Evolutionary conservation across 768 basidiomycete species (phyloP), one percentile per base, ranked within the genome.

Genomic region (Pilatotrama ljubarskyi): DNA sequence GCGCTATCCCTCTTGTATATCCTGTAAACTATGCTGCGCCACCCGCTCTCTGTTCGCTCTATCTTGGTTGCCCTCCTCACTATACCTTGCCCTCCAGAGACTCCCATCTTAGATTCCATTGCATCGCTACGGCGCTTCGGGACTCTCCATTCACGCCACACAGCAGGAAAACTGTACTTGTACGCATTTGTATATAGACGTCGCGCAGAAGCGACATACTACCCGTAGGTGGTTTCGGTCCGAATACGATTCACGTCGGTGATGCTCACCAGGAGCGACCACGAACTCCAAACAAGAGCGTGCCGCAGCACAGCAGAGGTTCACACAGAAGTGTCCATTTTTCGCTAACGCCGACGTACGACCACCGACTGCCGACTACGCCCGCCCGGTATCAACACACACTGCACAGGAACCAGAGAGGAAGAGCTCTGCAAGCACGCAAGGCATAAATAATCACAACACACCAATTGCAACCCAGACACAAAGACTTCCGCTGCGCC

Each of bases 361-460:
- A n/a, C 25, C 46, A 37, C 48, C 32, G 13, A 26, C 50, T 35
- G 22, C 25, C 54, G 26, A 26, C 51, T 17, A 32, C 35, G 22
- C 35, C 54, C 35, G 22, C 35, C 54, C 42, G 54, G 54, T 55
- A 55, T 55, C 42, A 20, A 44, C 54, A 55, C 54, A 55, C 54
- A 55, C 51, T 24, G 37, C 29, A 55, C 54, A 55, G 43, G 43
- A 25, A 55, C 54, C 44, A 43, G 46, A 8, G 46, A 46, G 18
- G 24, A n/a, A n/a, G n/a, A 22, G 44, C 35, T 29, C 14, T 15
- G 43, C 26, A 38, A 26, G 53, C 25, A 20, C 48, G 38, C 40
- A 53, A 53, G 50, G 55, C 54, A 64, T 64, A 64, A 60, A 64
- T 64, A 64, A 48, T 57, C 44, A 60, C 63, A 60, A 64, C 63